Evolutionary conservation across 2,329 filamentous ascomycete genomes (phyloP), one percentile per base, ranked within the genome.

Genomic region (Colletotrichum theobromicola): DNA sequence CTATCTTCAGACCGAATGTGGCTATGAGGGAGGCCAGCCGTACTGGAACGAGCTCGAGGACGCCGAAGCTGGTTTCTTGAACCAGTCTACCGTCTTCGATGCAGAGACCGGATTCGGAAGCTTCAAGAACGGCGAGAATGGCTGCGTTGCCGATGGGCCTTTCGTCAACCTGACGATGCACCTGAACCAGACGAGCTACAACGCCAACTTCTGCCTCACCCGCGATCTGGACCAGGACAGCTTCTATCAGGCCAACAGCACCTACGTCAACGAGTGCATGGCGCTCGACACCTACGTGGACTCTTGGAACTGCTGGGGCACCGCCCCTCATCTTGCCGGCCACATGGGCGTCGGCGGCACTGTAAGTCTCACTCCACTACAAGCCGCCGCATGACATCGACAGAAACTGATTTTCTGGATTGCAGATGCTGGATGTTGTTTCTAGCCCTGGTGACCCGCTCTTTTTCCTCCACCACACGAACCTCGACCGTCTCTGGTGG

Each of bases 11-110:
- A 63, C 70, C 10, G 77, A 80, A 55, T 82, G 81, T 73, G 77
- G 76, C 12, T 83, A 81, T 68, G 79, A 69, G 2, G 81, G 80
- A 8, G 75, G 74, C 24, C 80, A 82, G 24, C 78, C 80, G 60
- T 77, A 64, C 32, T 70, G 67, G 67, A 70, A 70, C 32, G 67
- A 70, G 12, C 58, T 70, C 9, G 46, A 64, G 21, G 67, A 70
- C 24, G 63, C 63, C 18, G 60, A 64, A 24, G 60, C 67, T 4
- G 42, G 42, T 21, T 50, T 50, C 8, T 15, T 70, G 7, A 70
- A 64, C 46, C 30, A 37, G 16, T 70, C 60, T 26, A 61, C 63
- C 24, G 60, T 70, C 21, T 70, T 70, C 21, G 66, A 73, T 32
- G 58, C 70, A 5, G 46, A 69, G 21, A 73, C 71, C 4, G 71